These are phyloP conservation scores for Pestalotiopsis sp. DNA, from an alignment of 2,329 filamentous ascomycete species.

Conservation along the genomic window DNA sequence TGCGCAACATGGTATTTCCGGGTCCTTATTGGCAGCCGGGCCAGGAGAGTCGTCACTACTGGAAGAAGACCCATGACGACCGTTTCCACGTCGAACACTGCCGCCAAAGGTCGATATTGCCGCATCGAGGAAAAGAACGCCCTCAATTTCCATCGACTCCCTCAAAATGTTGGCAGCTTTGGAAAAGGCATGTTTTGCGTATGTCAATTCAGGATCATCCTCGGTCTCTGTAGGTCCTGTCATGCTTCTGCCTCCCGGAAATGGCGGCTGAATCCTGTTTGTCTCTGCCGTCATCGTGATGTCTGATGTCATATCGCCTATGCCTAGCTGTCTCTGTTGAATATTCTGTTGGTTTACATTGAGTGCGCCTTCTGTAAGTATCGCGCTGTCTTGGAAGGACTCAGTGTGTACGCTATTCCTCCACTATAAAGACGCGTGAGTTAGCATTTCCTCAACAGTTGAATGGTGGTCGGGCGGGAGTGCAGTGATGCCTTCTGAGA, in stretches of 20 bases:
- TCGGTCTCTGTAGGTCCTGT: not conserved
- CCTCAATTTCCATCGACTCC: slow-evolving; percentile 45
- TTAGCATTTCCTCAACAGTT: too few relatives aligned
- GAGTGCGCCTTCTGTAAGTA: slow-evolving; percentile 19
- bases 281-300: not conserved
- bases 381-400: slow-evolving; percentile 17
- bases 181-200: slow-evolving; percentile 34
- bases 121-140: slow-evolving; percentile 37
- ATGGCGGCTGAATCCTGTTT: not conserved
- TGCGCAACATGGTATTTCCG: slow-evolving; percentile 29
- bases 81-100: not conserved
- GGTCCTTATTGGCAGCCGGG: slow-evolving; percentile 17
- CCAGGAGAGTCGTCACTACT: not conserved
- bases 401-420: slow-evolving; percentile 12
- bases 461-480: too few relatives aligned
- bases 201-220: slow-evolving; percentile 2
- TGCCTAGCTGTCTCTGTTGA: not conserved
- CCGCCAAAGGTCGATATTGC: slow-evolving; percentile 19
- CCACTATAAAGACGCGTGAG: slow-evolving; percentile 4
- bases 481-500: too few relatives aligned
- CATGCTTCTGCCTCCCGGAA: too few relatives aligned
- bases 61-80: not conserved
- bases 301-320: not conserved
- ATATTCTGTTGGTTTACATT: slow-evolving; percentile 21
- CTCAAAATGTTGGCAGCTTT: slow-evolving; percentile 45